phyloP scores from a whole-genome alignment of 345 rosid genomes.

The Xanthoceras sorbifolium region DNA sequence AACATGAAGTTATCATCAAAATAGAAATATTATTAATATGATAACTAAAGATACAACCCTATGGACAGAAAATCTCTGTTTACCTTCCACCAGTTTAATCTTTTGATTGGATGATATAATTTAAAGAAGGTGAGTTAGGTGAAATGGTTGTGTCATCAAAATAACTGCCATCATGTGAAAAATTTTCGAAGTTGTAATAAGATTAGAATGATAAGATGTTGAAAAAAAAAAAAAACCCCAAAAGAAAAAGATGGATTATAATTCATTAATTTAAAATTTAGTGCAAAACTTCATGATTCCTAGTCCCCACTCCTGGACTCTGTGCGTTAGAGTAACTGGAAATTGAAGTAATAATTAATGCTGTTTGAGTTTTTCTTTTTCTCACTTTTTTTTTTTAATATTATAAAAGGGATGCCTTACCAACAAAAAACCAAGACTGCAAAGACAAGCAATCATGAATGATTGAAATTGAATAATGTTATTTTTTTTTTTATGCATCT shows the following conservation, averaged over 20 bases:
- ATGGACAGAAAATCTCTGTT: background rate
- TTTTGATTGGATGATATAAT: background rate
- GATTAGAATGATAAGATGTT: background rate
- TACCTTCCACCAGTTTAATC: background rate
- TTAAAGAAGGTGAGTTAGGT: conserved; percentile 22
- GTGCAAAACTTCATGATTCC: background rate
- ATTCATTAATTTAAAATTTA: background rate
- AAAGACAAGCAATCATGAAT: conserved; percentile 21
- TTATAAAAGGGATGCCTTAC: background rate
- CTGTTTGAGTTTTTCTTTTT: no score
- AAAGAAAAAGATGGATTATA: background rate
- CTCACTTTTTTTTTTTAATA: no score
- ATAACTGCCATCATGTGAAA: background rate
- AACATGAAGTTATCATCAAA: background rate
- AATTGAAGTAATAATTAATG: conserved; percentile 1
- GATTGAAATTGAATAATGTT: background rate
- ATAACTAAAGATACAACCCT: background rate
- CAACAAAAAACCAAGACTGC: conserved; percentile 5
- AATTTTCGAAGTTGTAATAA: conserved; percentile 21
- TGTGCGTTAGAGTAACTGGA: background rate
- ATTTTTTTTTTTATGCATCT: no score
- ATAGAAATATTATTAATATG: background rate
- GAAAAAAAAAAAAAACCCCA: background rate
- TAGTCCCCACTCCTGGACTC: background rate
- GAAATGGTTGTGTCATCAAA: conserved; percentile 17